Evolutionary conservation across 805 yeast species (phyloP).

Genomic region (Starmerella cellae): DNA sequence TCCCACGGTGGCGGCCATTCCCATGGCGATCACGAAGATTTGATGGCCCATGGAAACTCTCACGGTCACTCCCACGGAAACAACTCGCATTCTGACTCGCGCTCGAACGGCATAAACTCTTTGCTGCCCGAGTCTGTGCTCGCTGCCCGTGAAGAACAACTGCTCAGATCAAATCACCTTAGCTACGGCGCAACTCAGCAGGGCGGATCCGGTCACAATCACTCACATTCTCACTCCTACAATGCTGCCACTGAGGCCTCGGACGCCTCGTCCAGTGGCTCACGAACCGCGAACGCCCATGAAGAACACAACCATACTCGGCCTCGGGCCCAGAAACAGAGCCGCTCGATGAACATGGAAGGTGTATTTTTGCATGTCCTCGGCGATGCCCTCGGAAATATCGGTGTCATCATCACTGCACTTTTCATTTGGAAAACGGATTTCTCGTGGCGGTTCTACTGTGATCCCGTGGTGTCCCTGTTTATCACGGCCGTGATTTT

Average conservation of each 20-base stretch:
- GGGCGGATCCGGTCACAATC: slow-evolving; percentile 4
- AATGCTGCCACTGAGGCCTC: neutral
- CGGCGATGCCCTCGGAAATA: slow-evolving; percentile 91
- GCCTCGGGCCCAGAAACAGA: slow-evolving; percentile 23
- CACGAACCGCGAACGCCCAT: slow-evolving; percentile 14
- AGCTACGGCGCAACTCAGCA: neutral
- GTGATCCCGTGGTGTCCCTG: slow-evolving; percentile 77
- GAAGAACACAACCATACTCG: slow-evolving; percentile 26
- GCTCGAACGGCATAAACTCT: slow-evolving; percentile 1
- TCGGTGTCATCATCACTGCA: slow-evolving; percentile 86
- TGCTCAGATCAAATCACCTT: slow-evolving; percentile 12
- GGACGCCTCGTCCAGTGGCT: slow-evolving; percentile 2
- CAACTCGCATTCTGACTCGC: slow-evolving; percentile 14
- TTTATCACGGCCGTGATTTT: slow-evolving; percentile 79
- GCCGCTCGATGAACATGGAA: slow-evolving; percentile 82
- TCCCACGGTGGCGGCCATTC: slow-evolving; percentile 35
- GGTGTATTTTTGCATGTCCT: slow-evolving; percentile 91
- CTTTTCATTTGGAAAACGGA: slow-evolving; percentile 88
- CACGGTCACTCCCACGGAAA: slow-evolving; percentile 13
- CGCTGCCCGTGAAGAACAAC: slow-evolving; percentile 20
- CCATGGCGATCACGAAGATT: slow-evolving; percentile 20
- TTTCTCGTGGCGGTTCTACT: slow-evolving; percentile 71
- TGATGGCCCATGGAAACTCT: slow-evolving; percentile 8
- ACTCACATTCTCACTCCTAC: neutral
- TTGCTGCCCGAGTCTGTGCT: slow-evolving; percentile 18